Base-by-base conservation (phyloP, 352 stramenopile genomes). In the Pythium diclinum region DNA sequence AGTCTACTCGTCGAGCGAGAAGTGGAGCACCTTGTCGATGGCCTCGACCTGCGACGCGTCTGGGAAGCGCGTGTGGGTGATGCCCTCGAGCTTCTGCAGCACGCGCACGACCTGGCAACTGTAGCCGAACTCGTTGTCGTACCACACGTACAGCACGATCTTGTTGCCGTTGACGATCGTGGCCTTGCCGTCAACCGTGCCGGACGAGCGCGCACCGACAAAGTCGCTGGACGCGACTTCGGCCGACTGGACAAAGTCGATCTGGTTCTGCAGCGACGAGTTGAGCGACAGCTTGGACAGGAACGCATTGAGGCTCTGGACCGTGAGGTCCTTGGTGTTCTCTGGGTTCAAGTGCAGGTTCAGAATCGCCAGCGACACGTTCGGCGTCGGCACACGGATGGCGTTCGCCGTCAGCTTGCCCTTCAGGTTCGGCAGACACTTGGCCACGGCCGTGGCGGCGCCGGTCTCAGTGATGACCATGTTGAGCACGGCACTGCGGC, bases 341-440 rank as follows among this genome's bases (percentile, higher is more conserved):
- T 73, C 70, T 68, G 96, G 98, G 62, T 88, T 79, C 40, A 99
- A 74, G 60, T 89, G 83, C 65, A 95, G 79, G 62, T 98, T 98
- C 52, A 99, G 83, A 73, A 99, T 98, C 46, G 98, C 97, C 48
- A 99, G 88, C 54, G 96, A 99, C 19, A 99, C 97, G 78, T 99
- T 97, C 56, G 97, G 96, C 73, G 97, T 99, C 42, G 97, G 97
- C 32, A 99, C 97, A 73, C 97, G 96, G 82, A 99, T 98, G 61
- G 97, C 95, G 77, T 99, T 99, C 68, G 95, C 97, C 60, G 97
- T 99, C 47, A 99, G 85, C 86, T 99, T 99, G 85, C 94, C 92
- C 73, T 97, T 81, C 54, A 99, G 90, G 33, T 79, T 90, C 56
- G 97, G 97, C 10, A 98, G 80, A 63, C 92, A 94, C 77, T 92